These are phyloP conservation scores for Colletotrichum shisoi DNA, from an alignment of 2,329 filamentous ascomycete species.

Conservation along the genomic window DNA sequence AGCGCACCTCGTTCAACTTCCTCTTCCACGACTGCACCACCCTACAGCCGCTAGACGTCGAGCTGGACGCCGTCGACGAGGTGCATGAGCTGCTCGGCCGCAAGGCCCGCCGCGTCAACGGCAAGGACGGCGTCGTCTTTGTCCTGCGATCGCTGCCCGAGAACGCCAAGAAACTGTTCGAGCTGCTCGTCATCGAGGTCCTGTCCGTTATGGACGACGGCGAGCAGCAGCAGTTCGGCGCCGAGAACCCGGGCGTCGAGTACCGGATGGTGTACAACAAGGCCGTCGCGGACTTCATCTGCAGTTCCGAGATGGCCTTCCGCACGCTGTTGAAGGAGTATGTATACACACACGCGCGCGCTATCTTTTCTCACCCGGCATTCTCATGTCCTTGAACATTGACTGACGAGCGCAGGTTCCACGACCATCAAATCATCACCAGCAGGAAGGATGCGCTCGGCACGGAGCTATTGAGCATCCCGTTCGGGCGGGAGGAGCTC, in stretches of 20 bases:
- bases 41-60: slow-evolving; percentile 73
- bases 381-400: too few relatives aligned
- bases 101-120: slow-evolving; percentile 79
- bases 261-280: slow-evolving; percentile 94
- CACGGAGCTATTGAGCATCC: slow-evolving; percentile 83
- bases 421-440: slow-evolving; percentile 97
- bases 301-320: slow-evolving; percentile 95
- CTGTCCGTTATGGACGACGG: slow-evolving; percentile 73
- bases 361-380: too few relatives aligned
- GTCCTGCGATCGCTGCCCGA: slow-evolving; percentile 90
- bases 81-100: slow-evolving; percentile 87
- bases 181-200: slow-evolving; percentile 84
- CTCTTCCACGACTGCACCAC: slow-evolving; percentile 95
- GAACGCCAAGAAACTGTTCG: slow-evolving; percentile 88
- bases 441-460: slow-evolving; percentile 85
- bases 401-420: slow-evolving; percentile 66
- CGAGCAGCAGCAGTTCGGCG: slow-evolving; percentile 51
- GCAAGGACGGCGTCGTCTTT: slow-evolving; percentile 89
- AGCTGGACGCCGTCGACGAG: slow-evolving; percentile 86
- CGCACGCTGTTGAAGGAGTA: slow-evolving; percentile 91
- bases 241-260: slow-evolving; percentile 76
- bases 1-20: slow-evolving; percentile 85
- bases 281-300: slow-evolving; percentile 95
- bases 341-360: slow-evolving; percentile 44
- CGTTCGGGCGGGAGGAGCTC: slow-evolving; percentile 86